Conservation (phyloP, 2,329 filamentous ascomycete species). For the Penicillium sp. region DNA sequence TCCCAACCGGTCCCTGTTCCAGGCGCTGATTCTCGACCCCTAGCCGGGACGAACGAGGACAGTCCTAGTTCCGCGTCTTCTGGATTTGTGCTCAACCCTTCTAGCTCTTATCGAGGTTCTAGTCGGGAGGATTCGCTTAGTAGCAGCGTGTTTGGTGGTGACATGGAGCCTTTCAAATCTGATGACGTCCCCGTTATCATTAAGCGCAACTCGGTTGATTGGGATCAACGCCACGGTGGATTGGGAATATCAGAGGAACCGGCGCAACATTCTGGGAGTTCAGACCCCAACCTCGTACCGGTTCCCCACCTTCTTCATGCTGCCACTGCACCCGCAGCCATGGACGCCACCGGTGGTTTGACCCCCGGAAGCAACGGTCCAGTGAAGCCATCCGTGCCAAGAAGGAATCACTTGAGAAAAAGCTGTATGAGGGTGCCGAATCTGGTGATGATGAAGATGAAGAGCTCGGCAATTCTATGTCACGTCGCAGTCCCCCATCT, state of each 20-base stretch:
- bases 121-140: slow-evolving; percentile 86
- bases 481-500: slow-evolving; percentile 50
- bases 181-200: slow-evolving; percentile 76
- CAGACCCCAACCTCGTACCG: slow-evolving; percentile 32
- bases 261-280: slow-evolving; percentile 14
- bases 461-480: slow-evolving; percentile 64
- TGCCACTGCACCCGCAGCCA: slow-evolving; percentile 61
- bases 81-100: slow-evolving; percentile 63
- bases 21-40: slow-evolving; percentile 60
- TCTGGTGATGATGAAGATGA: slow-evolving; percentile 95
- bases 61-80: slow-evolving; percentile 81
- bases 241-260: slow-evolving; percentile 69
- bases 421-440: slow-evolving; percentile 69
- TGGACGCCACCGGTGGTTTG: slow-evolving; percentile 50
- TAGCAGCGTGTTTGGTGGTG: slow-evolving; percentile 77
- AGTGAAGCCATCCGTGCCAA: slow-evolving; percentile 71
- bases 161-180: slow-evolving; percentile 71
- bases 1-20: slow-evolving; percentile 58
- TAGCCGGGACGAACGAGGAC: slow-evolving; percentile 64
- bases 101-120: slow-evolving; percentile 71
- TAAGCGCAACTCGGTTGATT: slow-evolving; percentile 71
- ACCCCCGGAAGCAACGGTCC: slow-evolving; percentile 62
- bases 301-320: slow-evolving; percentile 57
- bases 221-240: slow-evolving; percentile 63
- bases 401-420: slow-evolving; percentile 70